These are phyloP conservation scores for Lipomyces chichibuensis DNA, from an alignment of 805 yeast genomes.

Conservation along the genomic window DNA sequence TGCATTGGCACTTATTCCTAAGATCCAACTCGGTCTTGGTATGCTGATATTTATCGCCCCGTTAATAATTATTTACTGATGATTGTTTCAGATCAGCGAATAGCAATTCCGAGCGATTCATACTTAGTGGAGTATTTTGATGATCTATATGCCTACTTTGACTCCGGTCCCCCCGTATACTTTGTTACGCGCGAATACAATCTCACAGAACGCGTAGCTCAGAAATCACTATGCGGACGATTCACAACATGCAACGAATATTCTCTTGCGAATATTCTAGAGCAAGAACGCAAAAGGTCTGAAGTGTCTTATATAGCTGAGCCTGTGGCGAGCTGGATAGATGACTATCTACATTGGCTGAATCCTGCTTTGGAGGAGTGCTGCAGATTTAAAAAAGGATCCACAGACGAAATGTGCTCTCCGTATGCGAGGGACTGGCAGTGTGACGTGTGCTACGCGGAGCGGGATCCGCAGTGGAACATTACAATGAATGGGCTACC, in stretches of 20 bases:
- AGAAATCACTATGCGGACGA: constrained; percentile 80
- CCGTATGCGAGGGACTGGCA: constrained; percentile 37
- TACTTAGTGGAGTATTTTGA: constrained; percentile 79
- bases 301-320: constrained; percentile 68
- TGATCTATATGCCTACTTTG: constrained; percentile 70
- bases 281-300: constrained; percentile 77
- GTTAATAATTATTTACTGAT: not conserved
- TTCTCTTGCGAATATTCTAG: constrained; percentile 78
- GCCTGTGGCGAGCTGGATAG: constrained; percentile 91
- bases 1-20: constrained; percentile 70
- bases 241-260: constrained; percentile 80
- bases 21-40: constrained; percentile 66
- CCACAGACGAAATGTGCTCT: constrained; percentile 49
- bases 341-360: constrained; percentile 83
- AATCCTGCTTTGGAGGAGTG: constrained; percentile 87
- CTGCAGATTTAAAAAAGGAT: constrained; percentile 67
- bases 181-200: constrained; percentile 75
- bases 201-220: constrained; percentile 62
- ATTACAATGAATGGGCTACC: constrained; percentile 85
- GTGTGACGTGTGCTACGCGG: constrained; percentile 72
- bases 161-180: constrained; percentile 90
- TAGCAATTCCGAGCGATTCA: constrained; percentile 83
- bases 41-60: not conserved
- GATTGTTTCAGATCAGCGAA: constrained; percentile 63
- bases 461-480: constrained; percentile 64